These are phyloP conservation scores for Rhizopogon sp. DNA, from an alignment of 768 basidiomycete genomes.

Conservation along the genomic window DNA sequence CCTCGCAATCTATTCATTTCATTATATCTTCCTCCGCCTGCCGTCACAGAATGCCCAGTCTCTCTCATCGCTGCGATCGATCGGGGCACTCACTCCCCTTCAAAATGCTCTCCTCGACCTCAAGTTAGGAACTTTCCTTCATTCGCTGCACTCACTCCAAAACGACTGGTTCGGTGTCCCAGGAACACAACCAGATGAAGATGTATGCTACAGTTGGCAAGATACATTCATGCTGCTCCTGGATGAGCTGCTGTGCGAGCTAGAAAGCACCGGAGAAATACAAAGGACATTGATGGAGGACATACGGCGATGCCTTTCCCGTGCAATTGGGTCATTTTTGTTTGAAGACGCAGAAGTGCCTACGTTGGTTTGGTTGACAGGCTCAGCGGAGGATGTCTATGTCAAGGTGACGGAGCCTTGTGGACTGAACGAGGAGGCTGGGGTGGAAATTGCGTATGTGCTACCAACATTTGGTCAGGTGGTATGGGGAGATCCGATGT, in stretches of 20 bases:
- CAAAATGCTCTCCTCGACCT: conserved; percentile 49
- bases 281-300: conserved; percentile 32
- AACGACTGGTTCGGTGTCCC: conserved; percentile 75
- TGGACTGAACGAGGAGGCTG: conserved; percentile 7
- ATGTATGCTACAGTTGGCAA: conserved; percentile 61
- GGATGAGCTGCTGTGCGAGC: conserved; percentile 47
- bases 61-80: conserved; percentile 32
- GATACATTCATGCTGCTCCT: conserved; percentile 61
- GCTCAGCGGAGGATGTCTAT: conserved; percentile 53
- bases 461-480: conserved; percentile 45
- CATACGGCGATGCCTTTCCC: conserved; percentile 49
- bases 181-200: conserved; percentile 15
- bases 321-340: conserved; percentile 70
- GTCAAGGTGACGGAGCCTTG: conserved; percentile 31
- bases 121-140: conserved; percentile 55
- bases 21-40: conserved; percentile 43
- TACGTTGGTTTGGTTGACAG: conserved; percentile 60
- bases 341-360: conserved; percentile 78
- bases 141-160: conserved; percentile 63
- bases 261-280: conserved; percentile 17
- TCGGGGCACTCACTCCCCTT: conserved; percentile 24
- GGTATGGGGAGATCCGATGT: conserved; percentile 73
- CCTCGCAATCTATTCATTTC: conserved; percentile 39
- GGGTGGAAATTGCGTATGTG: conserved; percentile 27
- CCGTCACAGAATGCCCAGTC: conserved; percentile 24